phyloP scores from a whole-genome alignment of 1,284 basidiomycete genomes.

The Psilocybe mexicana region DNA sequence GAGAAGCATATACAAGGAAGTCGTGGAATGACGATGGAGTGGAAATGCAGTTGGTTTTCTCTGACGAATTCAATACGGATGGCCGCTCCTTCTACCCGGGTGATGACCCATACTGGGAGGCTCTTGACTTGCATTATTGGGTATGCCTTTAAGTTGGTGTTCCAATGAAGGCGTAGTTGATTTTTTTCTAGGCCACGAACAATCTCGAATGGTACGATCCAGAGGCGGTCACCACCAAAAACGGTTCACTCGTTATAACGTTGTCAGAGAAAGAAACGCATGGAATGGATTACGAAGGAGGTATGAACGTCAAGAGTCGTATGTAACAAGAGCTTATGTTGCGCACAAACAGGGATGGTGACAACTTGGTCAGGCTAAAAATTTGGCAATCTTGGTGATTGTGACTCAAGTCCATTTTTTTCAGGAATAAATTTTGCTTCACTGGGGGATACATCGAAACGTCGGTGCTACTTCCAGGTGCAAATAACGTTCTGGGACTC shows the following conservation, averaged over 20 bases:
- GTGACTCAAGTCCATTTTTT: conserved; percentile 42
- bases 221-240: conserved; percentile 74
- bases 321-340: neutral
- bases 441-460: conserved; percentile 62
- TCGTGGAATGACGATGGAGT: conserved; percentile 50
- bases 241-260: conserved; percentile 82
- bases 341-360: conserved; percentile 25
- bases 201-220: conserved; percentile 73
- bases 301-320: conserved; percentile 26
- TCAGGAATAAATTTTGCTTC: conserved; percentile 66
- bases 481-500: conserved; percentile 51
- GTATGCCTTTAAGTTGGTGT: conserved; percentile 21
- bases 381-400: neutral
- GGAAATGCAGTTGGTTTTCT: conserved; percentile 52
- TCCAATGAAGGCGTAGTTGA: neutral
- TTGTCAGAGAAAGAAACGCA: conserved; percentile 67
- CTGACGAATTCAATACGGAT: conserved; percentile 78
- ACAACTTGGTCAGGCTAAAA: conserved; percentile 29
- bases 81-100: conserved; percentile 68
- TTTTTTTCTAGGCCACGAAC: conserved; percentile 41
- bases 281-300: conserved; percentile 75
- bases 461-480: conserved; percentile 65
- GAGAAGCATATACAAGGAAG: conserved; percentile 46
- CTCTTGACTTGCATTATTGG: conserved; percentile 77
- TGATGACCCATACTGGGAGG: conserved; percentile 69